Conservation (phyloP, 768 basidiomycete species). For the Multifurca ochricompacta region DNA sequence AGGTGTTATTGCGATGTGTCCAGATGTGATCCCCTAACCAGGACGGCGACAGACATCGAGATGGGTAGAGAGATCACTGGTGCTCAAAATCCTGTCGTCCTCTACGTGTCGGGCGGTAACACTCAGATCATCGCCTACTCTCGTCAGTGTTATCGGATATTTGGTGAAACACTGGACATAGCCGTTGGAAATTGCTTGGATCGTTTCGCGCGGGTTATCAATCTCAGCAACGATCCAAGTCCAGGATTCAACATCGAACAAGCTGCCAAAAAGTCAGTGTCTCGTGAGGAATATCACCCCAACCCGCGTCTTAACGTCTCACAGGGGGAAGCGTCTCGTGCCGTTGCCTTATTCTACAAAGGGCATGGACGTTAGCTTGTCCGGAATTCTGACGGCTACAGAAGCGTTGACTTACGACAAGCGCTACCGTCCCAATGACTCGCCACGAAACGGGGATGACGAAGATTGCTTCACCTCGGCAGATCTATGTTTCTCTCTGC, state of each 20-base stretch:
- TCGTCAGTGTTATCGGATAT: conserved; percentile 93
- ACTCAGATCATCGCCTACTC: conserved; percentile 99
- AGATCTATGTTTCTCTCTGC: conserved; percentile 95
- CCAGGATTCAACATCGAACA: conserved; percentile 98
- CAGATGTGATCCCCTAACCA: not conserved
- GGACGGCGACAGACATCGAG: conserved; percentile 71
- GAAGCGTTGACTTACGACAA: conserved; percentile 87
- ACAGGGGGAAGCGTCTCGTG: conserved; percentile 76
- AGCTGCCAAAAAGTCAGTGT: conserved; percentile 75
- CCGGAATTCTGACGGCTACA: conserved; percentile 83
- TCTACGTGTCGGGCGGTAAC: conserved; percentile 98
- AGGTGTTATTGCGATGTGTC: conserved; percentile 27
- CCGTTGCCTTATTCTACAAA: conserved; percentile 92
- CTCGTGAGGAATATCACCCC: no score
- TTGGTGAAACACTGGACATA: conserved; percentile 97
- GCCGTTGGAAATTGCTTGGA: conserved; percentile 99
- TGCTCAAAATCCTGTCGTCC: conserved; percentile 90
- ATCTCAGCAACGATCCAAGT: conserved; percentile 89
- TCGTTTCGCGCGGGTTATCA: conserved; percentile 91
- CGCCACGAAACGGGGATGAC: conserved; percentile 32
- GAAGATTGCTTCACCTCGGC: conserved; percentile 82
- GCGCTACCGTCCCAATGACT: conserved; percentile 53
- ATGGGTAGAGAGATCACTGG: conserved; percentile 96
- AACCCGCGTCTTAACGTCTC: not conserved
- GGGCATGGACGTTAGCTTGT: conserved; percentile 96